Conservation (phyloP, 495 filamentous ascomycete genomes). For the Penicillium ucsense region DNA sequence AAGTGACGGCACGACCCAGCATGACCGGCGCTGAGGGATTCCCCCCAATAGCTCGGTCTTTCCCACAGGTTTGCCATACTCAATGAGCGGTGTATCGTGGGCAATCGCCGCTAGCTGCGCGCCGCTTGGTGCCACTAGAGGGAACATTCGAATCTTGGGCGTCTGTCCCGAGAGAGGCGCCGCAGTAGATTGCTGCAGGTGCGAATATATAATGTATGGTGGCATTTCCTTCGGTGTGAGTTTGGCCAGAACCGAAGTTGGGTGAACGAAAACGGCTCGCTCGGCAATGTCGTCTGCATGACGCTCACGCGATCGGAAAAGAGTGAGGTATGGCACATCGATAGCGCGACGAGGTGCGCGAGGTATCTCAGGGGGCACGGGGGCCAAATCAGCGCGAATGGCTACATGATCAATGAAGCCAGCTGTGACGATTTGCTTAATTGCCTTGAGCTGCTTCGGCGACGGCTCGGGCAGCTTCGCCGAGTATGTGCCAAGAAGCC, state of each 20-base stretch:
- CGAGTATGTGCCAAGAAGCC: slow-evolving; percentile 48
- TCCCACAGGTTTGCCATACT: slow-evolving; percentile 79
- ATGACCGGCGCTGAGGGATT: slow-evolving; percentile 50
- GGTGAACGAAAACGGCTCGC: slow-evolving; percentile 73
- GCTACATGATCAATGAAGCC: slow-evolving; percentile 95
- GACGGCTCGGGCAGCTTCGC: slow-evolving; percentile 59
- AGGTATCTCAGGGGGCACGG: slow-evolving; percentile 57
- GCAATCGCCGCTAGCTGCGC: slow-evolving; percentile 71
- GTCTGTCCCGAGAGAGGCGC: slow-evolving; percentile 34
- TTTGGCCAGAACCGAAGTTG: slow-evolving; percentile 67
- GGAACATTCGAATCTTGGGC: slow-evolving; percentile 82
- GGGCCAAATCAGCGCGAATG: slow-evolving; percentile 79
- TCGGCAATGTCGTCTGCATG: slow-evolving; percentile 40
- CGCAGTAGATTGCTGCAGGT: slow-evolving; percentile 63
- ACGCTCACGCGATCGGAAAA: slow-evolving; percentile 58
- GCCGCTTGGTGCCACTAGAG: slow-evolving; percentile 67
- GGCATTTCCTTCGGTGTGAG: slow-evolving; percentile 64
- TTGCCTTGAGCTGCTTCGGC: slow-evolving; percentile 60
- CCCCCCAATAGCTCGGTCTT: slow-evolving; percentile 58
- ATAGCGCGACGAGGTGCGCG: slow-evolving; percentile 71
- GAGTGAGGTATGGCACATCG: slow-evolving; percentile 82
- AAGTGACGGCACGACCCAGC: slow-evolving; percentile 70
- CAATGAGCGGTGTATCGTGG: slow-evolving; percentile 74
- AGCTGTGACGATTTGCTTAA: slow-evolving; percentile 84
- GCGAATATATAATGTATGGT: slow-evolving; percentile 76